These are phyloP conservation scores for Ophiostoma sp. DNA, from an alignment of 2,329 filamentous ascomycete genomes.

Conservation along the genomic window DNA sequence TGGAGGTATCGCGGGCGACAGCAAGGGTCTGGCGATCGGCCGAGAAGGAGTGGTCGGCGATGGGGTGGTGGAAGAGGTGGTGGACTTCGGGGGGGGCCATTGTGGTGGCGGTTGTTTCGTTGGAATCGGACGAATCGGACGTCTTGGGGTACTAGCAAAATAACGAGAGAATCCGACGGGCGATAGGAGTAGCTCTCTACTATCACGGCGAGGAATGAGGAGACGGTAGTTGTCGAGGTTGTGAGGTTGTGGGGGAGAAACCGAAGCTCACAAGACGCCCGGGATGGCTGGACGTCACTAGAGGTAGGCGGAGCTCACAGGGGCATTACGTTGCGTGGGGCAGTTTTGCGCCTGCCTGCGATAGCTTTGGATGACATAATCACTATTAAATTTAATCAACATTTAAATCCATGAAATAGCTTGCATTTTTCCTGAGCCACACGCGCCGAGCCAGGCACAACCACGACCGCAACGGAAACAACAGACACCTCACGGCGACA, in stretches of 20 bases:
- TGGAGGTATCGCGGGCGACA: slow-evolving; percentile 80
- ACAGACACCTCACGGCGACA: neutral
- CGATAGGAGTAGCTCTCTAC: slow-evolving; percentile 99
- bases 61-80: slow-evolving; percentile 93
- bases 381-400: neutral
- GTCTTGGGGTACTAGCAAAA: neutral
- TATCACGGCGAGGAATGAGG: slow-evolving; percentile 52
- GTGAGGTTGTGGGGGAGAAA: slow-evolving; percentile 10
- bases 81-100: slow-evolving; percentile 85
- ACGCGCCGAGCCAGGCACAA: slow-evolving; percentile 13
- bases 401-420: neutral
- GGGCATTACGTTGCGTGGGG: slow-evolving; percentile 9
- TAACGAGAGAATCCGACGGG: slow-evolving; percentile 26
- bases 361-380: neutral
- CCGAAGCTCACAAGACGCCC: neutral
- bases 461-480: neutral
- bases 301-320: slow-evolving; percentile 14
- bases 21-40: slow-evolving; percentile 83
- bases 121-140: no score
- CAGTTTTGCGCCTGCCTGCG: neutral
- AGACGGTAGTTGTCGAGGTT: neutral
- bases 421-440: slow-evolving; percentile 10
- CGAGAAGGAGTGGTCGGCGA: slow-evolving; percentile 97
- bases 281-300: slow-evolving; percentile 21
- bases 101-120: neutral